phyloP scores from a whole-genome alignment of 305 asterid genomes.

The Ruellia speciosa region DNA sequence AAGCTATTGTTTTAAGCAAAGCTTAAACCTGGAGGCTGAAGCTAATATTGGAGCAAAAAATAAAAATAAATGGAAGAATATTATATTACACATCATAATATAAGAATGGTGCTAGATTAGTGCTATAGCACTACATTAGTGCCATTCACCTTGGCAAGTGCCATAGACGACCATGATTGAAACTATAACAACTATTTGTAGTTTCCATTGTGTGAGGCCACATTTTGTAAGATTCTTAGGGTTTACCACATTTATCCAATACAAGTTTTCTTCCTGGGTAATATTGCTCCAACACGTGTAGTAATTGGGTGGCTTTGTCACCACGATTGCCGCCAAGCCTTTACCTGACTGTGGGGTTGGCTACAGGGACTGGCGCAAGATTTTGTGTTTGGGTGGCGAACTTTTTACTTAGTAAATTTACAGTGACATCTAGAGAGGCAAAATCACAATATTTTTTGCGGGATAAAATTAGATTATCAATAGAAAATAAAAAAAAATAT shows the following conservation, averaged over 20 bases:
- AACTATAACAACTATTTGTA: background rate
- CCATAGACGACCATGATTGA: too few species aligned
- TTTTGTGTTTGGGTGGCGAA: too few species aligned
- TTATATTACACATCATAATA: background rate
- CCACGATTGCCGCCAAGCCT: background rate
- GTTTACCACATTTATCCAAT: background rate
- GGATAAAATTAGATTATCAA: too few species aligned
- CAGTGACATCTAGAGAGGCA: too few species aligned
- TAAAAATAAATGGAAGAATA: background rate
- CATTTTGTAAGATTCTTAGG: too few species aligned
- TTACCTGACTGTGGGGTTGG: too few species aligned
- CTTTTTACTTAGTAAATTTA: too few species aligned
- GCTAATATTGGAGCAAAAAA: background rate
- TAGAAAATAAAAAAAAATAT: too few species aligned
- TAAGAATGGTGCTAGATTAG: background rate
- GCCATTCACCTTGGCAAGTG: too few species aligned
- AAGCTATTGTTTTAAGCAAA: background rate
- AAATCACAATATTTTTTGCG: too few species aligned
- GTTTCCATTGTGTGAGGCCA: background rate
- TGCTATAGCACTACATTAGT: too few species aligned
- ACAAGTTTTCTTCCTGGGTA: background rate
- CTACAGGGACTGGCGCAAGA: too few species aligned
- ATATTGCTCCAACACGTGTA: background rate
- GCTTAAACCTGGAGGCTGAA: background rate
- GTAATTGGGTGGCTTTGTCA: background rate